A percentile compares a stretch with the other conserved stretches of the same genome.
Evolutionary conservation across 306 rosid species (phyloP).

Genomic region (Abrus precatorius): DNA sequence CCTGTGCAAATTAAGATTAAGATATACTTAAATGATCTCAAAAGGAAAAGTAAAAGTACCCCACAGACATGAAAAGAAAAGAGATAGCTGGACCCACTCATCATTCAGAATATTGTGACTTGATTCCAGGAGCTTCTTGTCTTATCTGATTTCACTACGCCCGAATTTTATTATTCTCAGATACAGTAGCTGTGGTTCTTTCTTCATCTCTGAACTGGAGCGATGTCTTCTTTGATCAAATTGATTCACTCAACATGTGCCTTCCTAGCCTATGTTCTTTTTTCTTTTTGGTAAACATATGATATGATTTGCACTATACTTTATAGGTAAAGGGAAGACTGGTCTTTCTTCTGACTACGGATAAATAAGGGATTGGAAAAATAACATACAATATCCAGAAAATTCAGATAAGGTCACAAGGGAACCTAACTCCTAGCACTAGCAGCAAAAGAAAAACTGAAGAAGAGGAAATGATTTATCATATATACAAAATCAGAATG

Average conservation of each 20-base stretch:
- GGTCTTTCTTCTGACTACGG: slow-evolving; percentile 5
- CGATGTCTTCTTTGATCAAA: neutral
- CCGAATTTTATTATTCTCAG: neutral
- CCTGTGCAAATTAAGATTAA: neutral
- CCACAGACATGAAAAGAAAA: neutral
- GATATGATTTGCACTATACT: neutral
- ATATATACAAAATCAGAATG: slow-evolving; percentile 46
- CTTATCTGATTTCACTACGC: neutral
- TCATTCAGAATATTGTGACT: neutral
- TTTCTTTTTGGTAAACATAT: neutral
- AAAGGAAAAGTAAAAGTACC: neutral
- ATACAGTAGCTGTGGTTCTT: neutral
- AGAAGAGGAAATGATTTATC: slow-evolving; percentile 17
- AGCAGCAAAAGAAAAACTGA: neutral
- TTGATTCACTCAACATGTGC: neutral
- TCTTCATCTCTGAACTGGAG: neutral
- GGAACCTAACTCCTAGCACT: slow-evolving; percentile 10
- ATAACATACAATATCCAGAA: slow-evolving; percentile 34
- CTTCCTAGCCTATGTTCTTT: too few species aligned
- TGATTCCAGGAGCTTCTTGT: neutral
- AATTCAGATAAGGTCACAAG: slow-evolving; percentile 41
- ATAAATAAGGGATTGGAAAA: slow-evolving; percentile 4
- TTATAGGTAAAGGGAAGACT: too few species aligned
- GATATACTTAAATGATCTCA: neutral
- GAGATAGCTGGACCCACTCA: neutral